Evolutionary conservation across 2,329 filamentous ascomycete species (phyloP), one percentile per base, ranked within the genome.

Genomic region (Microsporum audouinii): DNA sequence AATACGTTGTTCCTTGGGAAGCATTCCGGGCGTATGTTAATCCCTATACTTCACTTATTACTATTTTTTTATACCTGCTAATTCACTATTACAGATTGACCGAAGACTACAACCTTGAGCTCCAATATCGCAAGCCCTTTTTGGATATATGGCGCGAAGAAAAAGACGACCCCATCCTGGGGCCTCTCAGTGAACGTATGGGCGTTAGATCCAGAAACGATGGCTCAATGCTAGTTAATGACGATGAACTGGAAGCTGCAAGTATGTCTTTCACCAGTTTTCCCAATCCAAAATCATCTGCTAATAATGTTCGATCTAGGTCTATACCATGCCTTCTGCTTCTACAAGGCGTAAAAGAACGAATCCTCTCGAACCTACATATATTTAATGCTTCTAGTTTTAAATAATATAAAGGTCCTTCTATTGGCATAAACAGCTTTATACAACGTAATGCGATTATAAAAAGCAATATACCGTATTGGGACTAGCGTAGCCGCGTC

Each of bases 1-100:
- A 99, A 77, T 99, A 96, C 71, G 92, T 99, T 1, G 94, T 99
- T 0, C 94, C 94, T 0, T 99, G 94, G 92, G 91, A 96, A 72
- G 91, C 91, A 0, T 97, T 99, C 78, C 89, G 94, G 76, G 91
- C 90, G 69, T 78, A 66, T 70, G 75, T 70, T 39, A 23, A 33
- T 29, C 14, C 33, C 23, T 51, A 12, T 29, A 12, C 39, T n/a
- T 14, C 39, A n/a, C 3, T 6, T n/a, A 5, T 43, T 10, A 6
- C n/a, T 27, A 59, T 59, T 27, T 53, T 5, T 31, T 31, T 36
- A 10, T 7, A 14, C 27, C 2, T 31, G 38, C 31, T 64, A 17
- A 38, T 47, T 17, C 34, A 39, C 58, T 43, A 51, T 49, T 12
- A 17, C 57, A 78, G 76, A 31, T 79, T 97, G 68, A 94, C 94